A percentile compares a stretch with the other conserved stretches of the same genome.
phyloP scores from a whole-genome alignment of 1,284 basidiomycete species.

The Ganoderma resinaceum region DNA sequence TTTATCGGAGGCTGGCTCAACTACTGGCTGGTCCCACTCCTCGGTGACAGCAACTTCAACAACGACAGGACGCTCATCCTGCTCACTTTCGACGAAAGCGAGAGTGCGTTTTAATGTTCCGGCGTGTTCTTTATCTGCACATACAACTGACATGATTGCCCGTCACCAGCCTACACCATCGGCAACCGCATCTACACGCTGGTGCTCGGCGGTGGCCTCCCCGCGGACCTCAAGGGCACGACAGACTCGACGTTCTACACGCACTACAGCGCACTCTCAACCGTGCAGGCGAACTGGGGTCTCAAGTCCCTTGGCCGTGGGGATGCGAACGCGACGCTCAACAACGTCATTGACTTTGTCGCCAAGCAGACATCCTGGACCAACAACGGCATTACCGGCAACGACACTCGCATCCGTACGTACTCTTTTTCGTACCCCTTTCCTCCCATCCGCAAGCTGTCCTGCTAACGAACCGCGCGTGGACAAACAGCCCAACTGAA shows the following conservation, averaged over 20 bases:
- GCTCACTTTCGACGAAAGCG: constrained; percentile 65
- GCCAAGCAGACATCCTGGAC: constrained; percentile 48
- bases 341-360: constrained; percentile 58
- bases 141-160: constrained; percentile 41
- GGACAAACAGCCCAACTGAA: constrained; percentile 39
- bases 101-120: constrained; percentile 47
- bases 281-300: constrained; percentile 71
- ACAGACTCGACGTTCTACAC: constrained; percentile 64
- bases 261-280: constrained; percentile 69
- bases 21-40: constrained; percentile 62
- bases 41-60: constrained; percentile 56
- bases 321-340: constrained; percentile 55
- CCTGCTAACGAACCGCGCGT: constrained; percentile 15
- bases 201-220: constrained; percentile 62
- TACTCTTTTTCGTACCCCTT: constrained; percentile 3
- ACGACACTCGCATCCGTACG: constrained; percentile 32
- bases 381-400: constrained; percentile 43
- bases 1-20: constrained; percentile 57
- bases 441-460: neutral
- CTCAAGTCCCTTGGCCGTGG: constrained; percentile 64
- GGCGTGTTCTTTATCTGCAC: neutral
- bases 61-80: constrained; percentile 59
- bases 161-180: constrained; percentile 38
- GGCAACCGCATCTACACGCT: constrained; percentile 58
- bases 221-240: constrained; percentile 49